phyloP scores from a whole-genome alignment of 2,329 filamentous ascomycete genomes.

The Fusarium napiforme region DNA sequence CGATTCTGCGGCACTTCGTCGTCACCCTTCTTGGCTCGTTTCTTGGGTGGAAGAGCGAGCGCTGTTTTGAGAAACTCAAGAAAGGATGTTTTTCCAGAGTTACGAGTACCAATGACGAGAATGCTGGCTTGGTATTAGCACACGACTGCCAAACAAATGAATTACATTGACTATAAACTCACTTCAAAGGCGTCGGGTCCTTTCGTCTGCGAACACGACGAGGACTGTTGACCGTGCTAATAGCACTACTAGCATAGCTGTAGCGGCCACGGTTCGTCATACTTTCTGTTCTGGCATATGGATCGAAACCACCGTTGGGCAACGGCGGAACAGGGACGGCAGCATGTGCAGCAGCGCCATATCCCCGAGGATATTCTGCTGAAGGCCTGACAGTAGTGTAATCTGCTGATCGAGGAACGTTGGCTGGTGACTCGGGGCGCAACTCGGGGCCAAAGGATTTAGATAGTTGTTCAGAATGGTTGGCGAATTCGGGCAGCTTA shows the following conservation, averaged over 20 bases:
- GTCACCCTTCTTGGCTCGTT: slow-evolving; percentile 68
- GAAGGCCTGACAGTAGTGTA: slow-evolving; percentile 59
- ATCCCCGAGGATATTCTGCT: slow-evolving; percentile 59
- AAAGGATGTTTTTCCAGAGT: slow-evolving; percentile 95
- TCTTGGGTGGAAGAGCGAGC: slow-evolving; percentile 83
- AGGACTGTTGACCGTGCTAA: slow-evolving; percentile 93
- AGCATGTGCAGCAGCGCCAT: slow-evolving; percentile 51
- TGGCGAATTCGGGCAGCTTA: slow-evolving; percentile 64
- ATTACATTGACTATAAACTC: slow-evolving; percentile 56
- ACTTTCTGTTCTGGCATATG: slow-evolving; percentile 87
- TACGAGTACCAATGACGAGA: slow-evolving; percentile 86
- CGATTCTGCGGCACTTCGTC: slow-evolving; percentile 68
- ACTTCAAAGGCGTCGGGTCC: slow-evolving; percentile 99
- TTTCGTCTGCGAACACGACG: slow-evolving; percentile 92
- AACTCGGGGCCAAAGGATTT: slow-evolving; percentile 63
- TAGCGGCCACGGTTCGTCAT: slow-evolving; percentile 97
- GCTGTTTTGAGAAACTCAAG: slow-evolving; percentile 93
- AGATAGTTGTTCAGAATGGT: slow-evolving; percentile 58
- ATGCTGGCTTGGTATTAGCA: slow-evolving; percentile 67
- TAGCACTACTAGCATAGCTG: slow-evolving; percentile 92
- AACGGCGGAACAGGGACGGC: slow-evolving; percentile 67
- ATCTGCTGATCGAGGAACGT: slow-evolving; percentile 61
- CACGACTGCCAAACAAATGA: not conserved
- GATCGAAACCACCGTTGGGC: slow-evolving; percentile 73
- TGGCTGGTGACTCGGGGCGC: slow-evolving; percentile 70